A percentile compares a stretch with the other conserved stretches of the same genome.
These are phyloP conservation scores for Lachnellula arida DNA, from an alignment of 2,329 filamentous ascomycete species.

Conservation along the genomic window DNA sequence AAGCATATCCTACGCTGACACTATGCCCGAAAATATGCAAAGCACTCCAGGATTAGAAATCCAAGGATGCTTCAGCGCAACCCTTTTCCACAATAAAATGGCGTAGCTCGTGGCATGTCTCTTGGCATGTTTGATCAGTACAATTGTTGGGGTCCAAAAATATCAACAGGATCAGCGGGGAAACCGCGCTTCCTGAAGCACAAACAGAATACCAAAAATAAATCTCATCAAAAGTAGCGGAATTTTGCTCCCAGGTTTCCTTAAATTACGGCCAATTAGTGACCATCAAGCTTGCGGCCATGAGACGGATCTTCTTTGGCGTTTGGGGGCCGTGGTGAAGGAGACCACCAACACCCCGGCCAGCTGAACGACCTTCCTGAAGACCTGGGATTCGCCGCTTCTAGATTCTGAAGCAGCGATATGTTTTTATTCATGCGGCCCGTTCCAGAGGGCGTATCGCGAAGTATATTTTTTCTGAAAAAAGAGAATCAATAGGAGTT, in stretches of 20 bases:
- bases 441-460: neutral
- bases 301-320: slow-evolving; percentile 1
- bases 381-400: neutral
- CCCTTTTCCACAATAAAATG: neutral
- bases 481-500: neutral
- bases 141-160: neutral
- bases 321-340: neutral
- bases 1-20: neutral
- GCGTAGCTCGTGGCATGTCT: neutral
- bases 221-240: neutral
- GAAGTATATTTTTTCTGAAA: neutral
- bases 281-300: neutral
- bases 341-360: slow-evolving; percentile 9
- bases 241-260: neutral
- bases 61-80: neutral
- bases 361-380: slow-evolving; percentile 10
- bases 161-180: neutral
- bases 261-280: neutral
- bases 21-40: neutral
- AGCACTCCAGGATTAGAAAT: slow-evolving; percentile 2
- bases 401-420: neutral
- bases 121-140: neutral
- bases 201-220: neutral
- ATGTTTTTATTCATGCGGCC: neutral
- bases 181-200: neutral